Evolutionary conservation across 768 basidiomycete species (phyloP).

Genomic region (Harrya chromipes): DNA sequence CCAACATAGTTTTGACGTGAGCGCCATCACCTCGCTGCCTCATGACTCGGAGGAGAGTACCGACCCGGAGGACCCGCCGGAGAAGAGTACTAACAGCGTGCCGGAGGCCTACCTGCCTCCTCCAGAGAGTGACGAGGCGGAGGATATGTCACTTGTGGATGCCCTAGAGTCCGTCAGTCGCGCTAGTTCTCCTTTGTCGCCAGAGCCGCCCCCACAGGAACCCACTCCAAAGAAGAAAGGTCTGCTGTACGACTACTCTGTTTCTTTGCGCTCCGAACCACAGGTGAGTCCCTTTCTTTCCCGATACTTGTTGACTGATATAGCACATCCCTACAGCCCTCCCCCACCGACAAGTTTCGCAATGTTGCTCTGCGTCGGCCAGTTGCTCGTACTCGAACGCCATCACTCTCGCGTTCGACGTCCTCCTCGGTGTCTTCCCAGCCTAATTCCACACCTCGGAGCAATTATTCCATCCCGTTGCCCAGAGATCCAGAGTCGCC

Average conservation of each 20-base stretch:
- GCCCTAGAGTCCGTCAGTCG: slow-evolving; percentile 56
- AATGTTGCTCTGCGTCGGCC: slow-evolving; percentile 59
- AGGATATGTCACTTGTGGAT: slow-evolving; percentile 51
- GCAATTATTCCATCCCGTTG: slow-evolving; percentile 43
- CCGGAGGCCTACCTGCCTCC: slow-evolving; percentile 54
- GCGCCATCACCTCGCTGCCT: slow-evolving; percentile 54
- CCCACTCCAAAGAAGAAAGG: slow-evolving; percentile 53
- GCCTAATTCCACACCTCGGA: slow-evolving; percentile 61
- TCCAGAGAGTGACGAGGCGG: slow-evolving; percentile 41
- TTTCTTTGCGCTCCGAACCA: slow-evolving; percentile 58
- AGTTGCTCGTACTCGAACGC: slow-evolving; percentile 53
- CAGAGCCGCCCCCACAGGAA: slow-evolving; percentile 32
- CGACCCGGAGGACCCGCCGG: slow-evolving; percentile 36
- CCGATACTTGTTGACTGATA: not conserved
- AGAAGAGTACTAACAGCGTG: slow-evolving; percentile 48
- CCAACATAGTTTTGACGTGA: slow-evolving; percentile 57
- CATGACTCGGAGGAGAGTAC: slow-evolving; percentile 34
- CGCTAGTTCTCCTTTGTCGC: slow-evolving; percentile 45
- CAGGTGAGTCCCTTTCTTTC: slow-evolving; percentile 40
- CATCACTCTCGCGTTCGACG: slow-evolving; percentile 62
- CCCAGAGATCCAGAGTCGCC: slow-evolving; percentile 46
- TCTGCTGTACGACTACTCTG: slow-evolving; percentile 47
- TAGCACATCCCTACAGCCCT: slow-evolving; percentile 42
- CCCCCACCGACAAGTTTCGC: slow-evolving; percentile 60
- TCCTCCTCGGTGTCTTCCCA: slow-evolving; percentile 53